These are phyloP conservation scores for Lophium mytilinum DNA, from an alignment of 495 filamentous ascomycete species.

Conservation along the genomic window DNA sequence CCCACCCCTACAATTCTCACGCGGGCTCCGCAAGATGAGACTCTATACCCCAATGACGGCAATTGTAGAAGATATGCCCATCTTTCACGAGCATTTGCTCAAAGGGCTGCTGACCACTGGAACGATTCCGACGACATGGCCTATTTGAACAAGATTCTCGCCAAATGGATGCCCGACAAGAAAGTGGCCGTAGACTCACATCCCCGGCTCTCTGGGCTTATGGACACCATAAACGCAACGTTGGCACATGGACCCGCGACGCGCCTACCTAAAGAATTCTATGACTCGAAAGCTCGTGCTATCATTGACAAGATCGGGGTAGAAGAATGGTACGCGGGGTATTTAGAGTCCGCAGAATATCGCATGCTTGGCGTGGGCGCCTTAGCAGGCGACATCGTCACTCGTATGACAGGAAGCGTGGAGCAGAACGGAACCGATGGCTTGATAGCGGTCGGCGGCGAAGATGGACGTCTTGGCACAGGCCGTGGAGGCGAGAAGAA, in stretches of 20 bases:
- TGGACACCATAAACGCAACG: conserved; percentile 88
- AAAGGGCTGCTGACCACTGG: conserved; percentile 71
- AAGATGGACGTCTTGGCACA: conserved; percentile 30
- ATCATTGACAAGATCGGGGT: conserved; percentile 72
- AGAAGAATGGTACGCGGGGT: conserved; percentile 93
- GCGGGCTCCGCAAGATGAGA: conserved; percentile 70
- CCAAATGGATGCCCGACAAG: conserved; percentile 76
- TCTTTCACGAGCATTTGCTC: conserved; percentile 70
- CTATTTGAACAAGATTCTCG: conserved; percentile 65
- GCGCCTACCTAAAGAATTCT: conserved; percentile 74
- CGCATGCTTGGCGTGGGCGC: conserved; percentile 77
- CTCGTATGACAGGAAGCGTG: conserved; percentile 68
- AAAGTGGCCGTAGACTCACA: conserved; percentile 74
- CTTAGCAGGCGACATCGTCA: conserved; percentile 75
- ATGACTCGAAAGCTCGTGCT: conserved; percentile 60
- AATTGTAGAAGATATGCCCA: conserved; percentile 80
- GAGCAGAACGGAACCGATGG: conserved; percentile 55
- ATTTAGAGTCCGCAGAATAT: conserved; percentile 75
- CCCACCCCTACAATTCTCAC: conserved; percentile 67
- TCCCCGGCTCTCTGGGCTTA: conserved; percentile 78
- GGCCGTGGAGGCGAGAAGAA: conserved; percentile 43
- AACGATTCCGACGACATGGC: conserved; percentile 76
- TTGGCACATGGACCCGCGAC: conserved; percentile 77
- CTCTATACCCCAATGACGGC: conserved; percentile 81
- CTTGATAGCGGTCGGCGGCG: conserved; percentile 41